Percentiles rank a stretch among this genome's conserved stretches.
Evolutionary conservation across 2,329 filamentous ascomycete species (phyloP).

Genomic region (Herpotrichia juniperi): DNA sequence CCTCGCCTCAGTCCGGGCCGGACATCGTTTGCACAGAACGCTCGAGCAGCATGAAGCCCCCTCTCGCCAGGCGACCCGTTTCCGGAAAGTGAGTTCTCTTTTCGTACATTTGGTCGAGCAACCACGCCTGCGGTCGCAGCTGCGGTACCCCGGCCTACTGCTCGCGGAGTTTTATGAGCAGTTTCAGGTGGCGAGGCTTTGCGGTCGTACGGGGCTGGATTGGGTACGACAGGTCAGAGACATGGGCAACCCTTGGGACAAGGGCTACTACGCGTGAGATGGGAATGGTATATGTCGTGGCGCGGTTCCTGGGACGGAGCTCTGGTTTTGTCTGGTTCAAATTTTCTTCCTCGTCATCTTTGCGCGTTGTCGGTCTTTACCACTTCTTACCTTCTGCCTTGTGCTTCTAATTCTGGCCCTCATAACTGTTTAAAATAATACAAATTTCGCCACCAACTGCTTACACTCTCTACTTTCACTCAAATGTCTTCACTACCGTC

Average conservation of each 20-base stretch:
- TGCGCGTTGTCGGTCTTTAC: background rate
- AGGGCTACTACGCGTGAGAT: background rate
- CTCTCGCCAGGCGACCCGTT: background rate
- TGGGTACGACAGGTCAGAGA: background rate
- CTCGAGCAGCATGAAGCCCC: background rate
- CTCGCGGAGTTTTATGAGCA: background rate
- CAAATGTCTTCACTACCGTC: background rate
- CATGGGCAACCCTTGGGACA: background rate
- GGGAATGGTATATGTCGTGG: background rate
- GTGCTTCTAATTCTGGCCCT: background rate
- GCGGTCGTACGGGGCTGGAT: background rate
- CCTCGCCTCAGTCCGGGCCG: background rate
- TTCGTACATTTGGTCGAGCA: background rate
- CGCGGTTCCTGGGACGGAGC: too few species aligned
- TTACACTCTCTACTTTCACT: background rate
- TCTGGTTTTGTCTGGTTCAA: background rate
- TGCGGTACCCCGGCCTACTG: background rate
- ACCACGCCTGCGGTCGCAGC: background rate
- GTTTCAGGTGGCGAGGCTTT: background rate
- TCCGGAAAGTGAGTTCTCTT: background rate
- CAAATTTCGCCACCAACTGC: background rate
- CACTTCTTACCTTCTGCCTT: background rate
- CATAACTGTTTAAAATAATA: constrained; percentile 1
- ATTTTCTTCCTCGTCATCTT: background rate
- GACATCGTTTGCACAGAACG: background rate